These are phyloP conservation scores for Polyporus tsugae DNA, from an alignment of 1,284 basidiomycete species.

Conservation along the genomic window DNA sequence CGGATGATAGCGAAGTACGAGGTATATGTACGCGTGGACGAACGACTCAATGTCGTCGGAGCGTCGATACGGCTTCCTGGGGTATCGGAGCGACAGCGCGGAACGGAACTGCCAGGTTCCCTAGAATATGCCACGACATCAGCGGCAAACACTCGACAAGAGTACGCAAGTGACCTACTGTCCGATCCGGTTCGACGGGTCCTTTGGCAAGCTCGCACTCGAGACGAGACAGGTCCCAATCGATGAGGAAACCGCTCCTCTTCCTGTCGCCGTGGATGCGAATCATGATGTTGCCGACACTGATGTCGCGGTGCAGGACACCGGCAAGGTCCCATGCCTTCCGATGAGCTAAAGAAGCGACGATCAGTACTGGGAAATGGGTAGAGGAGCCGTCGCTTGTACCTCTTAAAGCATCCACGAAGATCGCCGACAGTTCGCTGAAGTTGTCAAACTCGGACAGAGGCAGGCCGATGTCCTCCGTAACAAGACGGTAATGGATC, in stretches of 20 bases:
- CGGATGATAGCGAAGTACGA: conserved; percentile 3
- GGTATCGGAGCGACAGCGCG: conserved; percentile 12
- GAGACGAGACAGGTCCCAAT: conserved; percentile 21
- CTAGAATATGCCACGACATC: conserved; percentile 4
- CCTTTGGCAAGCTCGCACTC: background rate
- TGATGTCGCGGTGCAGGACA: conserved; percentile 23
- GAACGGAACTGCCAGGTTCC: conserved; percentile 30
- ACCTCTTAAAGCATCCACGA: conserved; percentile 8
- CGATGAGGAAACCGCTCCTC: conserved; percentile 4
- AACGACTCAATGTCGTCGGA: conserved; percentile 30
- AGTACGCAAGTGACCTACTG: background rate
- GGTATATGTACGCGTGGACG: conserved; percentile 14
- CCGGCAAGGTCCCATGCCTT: conserved; percentile 9
- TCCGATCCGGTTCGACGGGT: conserved; percentile 3
- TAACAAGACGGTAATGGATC: conserved; percentile 9
- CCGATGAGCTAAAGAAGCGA: conserved; percentile 1
- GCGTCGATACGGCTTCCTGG: conserved; percentile 15
- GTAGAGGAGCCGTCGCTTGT: background rate
- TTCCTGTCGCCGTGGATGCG: background rate
- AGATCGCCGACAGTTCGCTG: background rate
- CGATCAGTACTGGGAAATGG: background rate
- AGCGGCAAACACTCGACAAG: background rate
- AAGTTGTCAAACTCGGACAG: conserved; percentile 8
- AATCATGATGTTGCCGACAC: conserved; percentile 25
- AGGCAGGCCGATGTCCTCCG: conserved; percentile 9